phyloP scores from a whole-genome alignment of 2,329 filamentous ascomycete genomes.

The Drechslera avenae region DNA sequence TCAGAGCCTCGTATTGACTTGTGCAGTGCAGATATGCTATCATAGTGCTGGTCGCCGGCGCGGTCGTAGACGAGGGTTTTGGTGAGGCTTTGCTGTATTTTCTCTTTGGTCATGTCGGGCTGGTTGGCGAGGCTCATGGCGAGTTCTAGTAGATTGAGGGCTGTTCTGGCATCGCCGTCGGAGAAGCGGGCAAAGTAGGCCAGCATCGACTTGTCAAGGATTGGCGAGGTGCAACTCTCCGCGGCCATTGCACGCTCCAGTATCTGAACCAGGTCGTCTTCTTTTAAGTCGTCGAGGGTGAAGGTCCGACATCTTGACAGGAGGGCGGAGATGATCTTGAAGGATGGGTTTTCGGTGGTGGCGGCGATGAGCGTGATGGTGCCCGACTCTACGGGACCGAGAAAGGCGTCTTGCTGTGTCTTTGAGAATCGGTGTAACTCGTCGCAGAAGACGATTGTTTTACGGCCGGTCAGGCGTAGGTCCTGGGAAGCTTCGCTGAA shows the following conservation, averaged over 20 bases:
- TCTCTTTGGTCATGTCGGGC: conserved; percentile 70
- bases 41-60: conserved; percentile 94
- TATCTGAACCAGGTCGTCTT: conserved; percentile 74
- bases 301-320: conserved; percentile 91
- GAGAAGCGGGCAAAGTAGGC: conserved; percentile 82
- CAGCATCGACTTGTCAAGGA: conserved; percentile 79
- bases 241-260: conserved; percentile 73
- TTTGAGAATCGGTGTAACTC: conserved; percentile 94
- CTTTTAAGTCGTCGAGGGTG: conserved; percentile 75
- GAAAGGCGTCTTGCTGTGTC: conserved; percentile 90
- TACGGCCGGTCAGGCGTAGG: conserved; percentile 77
- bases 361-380: conserved; percentile 91
- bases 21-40: conserved; percentile 96
- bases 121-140: conserved; percentile 76
- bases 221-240: conserved; percentile 59
- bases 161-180: conserved; percentile 91
- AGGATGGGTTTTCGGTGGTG: conserved; percentile 95
- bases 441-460: conserved; percentile 97
- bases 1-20: conserved; percentile 91
- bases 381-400: conserved; percentile 89
- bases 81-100: conserved; percentile 81
- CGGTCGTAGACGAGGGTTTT: conserved; percentile 95
- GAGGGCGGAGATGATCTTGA: conserved; percentile 87
- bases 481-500: conserved; percentile 86
- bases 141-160: conserved; percentile 88